These are phyloP conservation scores for Neophaeococcomyces mojaviensis DNA, from an alignment of 2,329 filamentous ascomycete genomes.

Conservation along the genomic window DNA sequence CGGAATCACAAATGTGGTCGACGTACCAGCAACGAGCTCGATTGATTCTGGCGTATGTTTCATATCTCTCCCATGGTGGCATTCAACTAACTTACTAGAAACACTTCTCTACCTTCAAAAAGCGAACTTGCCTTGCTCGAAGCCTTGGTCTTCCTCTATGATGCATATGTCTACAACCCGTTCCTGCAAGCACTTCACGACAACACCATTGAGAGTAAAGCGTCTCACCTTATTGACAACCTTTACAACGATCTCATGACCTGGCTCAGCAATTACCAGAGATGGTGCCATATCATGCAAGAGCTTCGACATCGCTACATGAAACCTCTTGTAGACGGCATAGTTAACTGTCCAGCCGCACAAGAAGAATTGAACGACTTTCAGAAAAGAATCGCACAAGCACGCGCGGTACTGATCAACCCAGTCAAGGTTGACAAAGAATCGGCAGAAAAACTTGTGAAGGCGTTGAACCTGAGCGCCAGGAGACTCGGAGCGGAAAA, in stretches of 20 bases:
- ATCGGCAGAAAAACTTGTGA: not conserved
- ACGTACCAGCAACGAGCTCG: constrained; percentile 18
- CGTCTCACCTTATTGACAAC: constrained; percentile 9
- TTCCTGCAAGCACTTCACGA: constrained; percentile 11
- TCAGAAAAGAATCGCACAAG: constrained; percentile 1
- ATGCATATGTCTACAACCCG: constrained; percentile 18
- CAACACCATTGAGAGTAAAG: constrained; percentile 4
- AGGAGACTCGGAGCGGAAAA: not conserved
- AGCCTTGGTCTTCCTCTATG: constrained; percentile 13
- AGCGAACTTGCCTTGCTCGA: constrained; percentile 13
- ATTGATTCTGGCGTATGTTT: constrained; percentile 16
- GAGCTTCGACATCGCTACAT: constrained; percentile 14
- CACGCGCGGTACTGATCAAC: not conserved
- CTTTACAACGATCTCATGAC: constrained; percentile 16
- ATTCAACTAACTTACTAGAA: constrained; percentile 8
- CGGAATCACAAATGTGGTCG: constrained; percentile 15
- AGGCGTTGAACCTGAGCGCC: constrained; percentile 2
- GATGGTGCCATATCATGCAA: constrained; percentile 17
- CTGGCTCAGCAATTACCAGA: constrained; percentile 13
- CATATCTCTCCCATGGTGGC: not conserved
- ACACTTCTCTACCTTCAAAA: constrained; percentile 15
- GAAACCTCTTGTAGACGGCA: constrained; percentile 10
- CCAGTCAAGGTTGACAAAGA: not conserved
- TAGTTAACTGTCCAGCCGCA: not conserved
- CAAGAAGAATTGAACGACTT: constrained; percentile 7